A percentile compares a stretch with the other conserved stretches of the same genome.
Evolutionary conservation across 805 yeast genomes (phyloP).

Genomic region (Wickerhamomyces chaumierensis): DNA sequence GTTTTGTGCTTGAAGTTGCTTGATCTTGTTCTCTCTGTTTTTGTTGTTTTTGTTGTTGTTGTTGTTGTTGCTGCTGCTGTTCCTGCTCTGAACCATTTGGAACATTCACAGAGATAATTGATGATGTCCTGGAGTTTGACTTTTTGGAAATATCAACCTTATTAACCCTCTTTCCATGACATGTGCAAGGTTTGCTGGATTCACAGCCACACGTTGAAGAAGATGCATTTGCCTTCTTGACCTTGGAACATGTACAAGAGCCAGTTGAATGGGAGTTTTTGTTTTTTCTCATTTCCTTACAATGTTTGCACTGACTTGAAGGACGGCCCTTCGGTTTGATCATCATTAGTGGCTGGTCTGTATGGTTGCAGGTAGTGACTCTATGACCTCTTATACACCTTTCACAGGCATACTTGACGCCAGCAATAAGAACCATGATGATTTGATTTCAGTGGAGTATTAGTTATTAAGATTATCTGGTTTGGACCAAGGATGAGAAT

Average conservation of each 20-base stretch:
- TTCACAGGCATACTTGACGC: slow-evolving; percentile 92
- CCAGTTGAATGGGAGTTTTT: slow-evolving; percentile 51
- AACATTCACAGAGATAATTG: not conserved
- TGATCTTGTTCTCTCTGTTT: too few relatives aligned
- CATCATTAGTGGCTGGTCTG: slow-evolving; percentile 82
- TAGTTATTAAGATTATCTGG: too few relatives aligned
- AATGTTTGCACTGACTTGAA: slow-evolving; percentile 80
- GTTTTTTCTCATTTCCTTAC: slow-evolving; percentile 61
- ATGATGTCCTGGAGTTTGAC: not conserved
- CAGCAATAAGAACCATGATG: slow-evolving; percentile 78
- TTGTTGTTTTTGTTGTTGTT: too few relatives aligned
- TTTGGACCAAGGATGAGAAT: too few relatives aligned
- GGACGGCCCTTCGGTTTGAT: slow-evolving; percentile 97
- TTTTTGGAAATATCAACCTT: not conserved
- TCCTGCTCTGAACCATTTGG: not conserved
- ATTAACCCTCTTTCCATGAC: slow-evolving; percentile 16
- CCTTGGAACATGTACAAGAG: slow-evolving; percentile 57
- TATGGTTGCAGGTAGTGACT: slow-evolving; percentile 87
- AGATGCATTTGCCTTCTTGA: slow-evolving; percentile 20
- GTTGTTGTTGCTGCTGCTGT: slow-evolving; percentile 1
- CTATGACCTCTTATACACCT: slow-evolving; percentile 94
- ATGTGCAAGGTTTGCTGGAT: slow-evolving; percentile 16
- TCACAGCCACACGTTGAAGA: slow-evolving; percentile 19
- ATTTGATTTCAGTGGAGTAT: too few relatives aligned
- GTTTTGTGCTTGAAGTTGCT: too few relatives aligned